These are phyloP conservation scores for Angophora floribunda DNA, from an alignment of 345 rosid genomes.

Conservation along the genomic window DNA sequence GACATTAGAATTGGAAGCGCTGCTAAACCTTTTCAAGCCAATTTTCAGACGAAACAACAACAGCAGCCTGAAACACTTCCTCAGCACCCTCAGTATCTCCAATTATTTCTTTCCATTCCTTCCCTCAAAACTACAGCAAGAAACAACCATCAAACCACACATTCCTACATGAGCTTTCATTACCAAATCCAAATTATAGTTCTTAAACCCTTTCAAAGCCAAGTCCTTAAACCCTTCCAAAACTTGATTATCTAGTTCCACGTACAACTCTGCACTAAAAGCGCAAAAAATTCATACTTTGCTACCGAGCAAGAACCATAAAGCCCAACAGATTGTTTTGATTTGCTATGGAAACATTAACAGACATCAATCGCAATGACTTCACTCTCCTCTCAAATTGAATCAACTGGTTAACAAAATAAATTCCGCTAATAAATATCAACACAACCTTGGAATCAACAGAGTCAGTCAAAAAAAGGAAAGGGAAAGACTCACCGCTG, in stretches of 20 bases:
- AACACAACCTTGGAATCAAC: background rate
- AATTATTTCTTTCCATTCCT: background rate
- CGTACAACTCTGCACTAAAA: background rate
- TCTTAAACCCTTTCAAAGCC: background rate
- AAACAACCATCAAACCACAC: background rate
- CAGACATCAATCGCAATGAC: background rate
- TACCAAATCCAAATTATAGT: background rate
- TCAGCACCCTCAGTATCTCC: background rate
- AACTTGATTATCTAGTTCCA: background rate
- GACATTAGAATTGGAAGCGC: background rate
- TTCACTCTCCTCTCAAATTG: background rate
- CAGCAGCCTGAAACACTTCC: background rate
- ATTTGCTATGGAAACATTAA: background rate
- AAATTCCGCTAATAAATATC: background rate
- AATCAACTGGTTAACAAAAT: background rate
- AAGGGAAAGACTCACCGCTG: conserved; percentile 2
- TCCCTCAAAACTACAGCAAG: background rate
- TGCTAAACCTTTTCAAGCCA: background rate
- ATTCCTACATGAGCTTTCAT: background rate
- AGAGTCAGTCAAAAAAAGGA: background rate
- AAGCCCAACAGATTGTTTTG: background rate
- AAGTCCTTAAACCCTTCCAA: background rate
- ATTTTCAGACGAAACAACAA: background rate
- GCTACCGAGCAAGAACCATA: background rate
- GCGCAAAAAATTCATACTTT: background rate